Conservation (phyloP, 225 moss, liverwort and hornwort genomes). For the Sphagnum tenellum region DNA sequence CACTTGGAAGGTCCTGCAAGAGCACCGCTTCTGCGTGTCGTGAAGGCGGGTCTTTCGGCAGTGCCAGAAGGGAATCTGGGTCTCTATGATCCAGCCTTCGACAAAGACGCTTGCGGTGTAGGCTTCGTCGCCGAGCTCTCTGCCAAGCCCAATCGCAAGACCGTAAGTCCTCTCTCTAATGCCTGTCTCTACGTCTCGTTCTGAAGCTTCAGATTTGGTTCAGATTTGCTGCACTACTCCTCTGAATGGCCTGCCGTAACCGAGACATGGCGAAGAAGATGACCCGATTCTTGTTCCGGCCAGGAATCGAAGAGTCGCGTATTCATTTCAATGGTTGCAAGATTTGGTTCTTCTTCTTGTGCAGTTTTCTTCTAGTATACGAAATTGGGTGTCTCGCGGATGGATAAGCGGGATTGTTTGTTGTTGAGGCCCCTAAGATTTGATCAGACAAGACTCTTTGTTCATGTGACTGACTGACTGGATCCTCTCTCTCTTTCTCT, state of each 20-base stretch:
- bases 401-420: not conserved
- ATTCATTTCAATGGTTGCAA: not conserved
- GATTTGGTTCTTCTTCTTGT: not conserved
- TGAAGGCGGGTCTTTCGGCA: conserved; percentile 45
- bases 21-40: conserved; percentile 18
- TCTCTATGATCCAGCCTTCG: conserved; percentile 60
- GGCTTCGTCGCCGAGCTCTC: conserved; percentile 68
- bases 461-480: not conserved
- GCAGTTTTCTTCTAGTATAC: not conserved
- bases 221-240: not conserved
- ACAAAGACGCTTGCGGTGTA: conserved; percentile 72
- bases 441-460: not conserved
- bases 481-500: not conserved
- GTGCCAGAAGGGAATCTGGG: conserved; percentile 50
- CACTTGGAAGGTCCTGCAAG: conserved; percentile 23
- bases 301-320: no score
- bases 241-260: no score
- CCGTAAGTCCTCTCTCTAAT: conserved; percentile 18
- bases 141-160: conserved; percentile 45
- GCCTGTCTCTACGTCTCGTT: no score
- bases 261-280: no score
- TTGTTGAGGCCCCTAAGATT: not conserved
- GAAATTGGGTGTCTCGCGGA: not conserved
- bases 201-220: not conserved
- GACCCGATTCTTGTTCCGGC: no score